Percentiles rank a stretch among this genome's conserved stretches.
Conservation (phyloP, 73 alveolate species). For the Paramecium sexaurelia region DNA sequence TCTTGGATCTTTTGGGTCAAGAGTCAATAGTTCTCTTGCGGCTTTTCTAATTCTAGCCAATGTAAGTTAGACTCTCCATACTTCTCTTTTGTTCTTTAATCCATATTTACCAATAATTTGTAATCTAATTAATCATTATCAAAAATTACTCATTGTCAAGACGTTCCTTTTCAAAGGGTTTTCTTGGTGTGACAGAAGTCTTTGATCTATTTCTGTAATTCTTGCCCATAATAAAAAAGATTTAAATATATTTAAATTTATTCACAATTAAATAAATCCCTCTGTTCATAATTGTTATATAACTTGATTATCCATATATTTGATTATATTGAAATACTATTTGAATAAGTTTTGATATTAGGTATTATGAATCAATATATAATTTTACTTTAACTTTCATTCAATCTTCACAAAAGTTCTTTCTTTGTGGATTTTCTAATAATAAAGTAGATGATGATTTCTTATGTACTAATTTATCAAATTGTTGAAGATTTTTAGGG, state of each 20-base stretch:
- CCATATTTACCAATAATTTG: constrained; percentile 97
- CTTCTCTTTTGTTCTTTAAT: constrained; percentile 98
- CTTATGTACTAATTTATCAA: too few species aligned
- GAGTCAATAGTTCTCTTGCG: constrained; percentile 96
- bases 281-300: background rate
- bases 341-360: background rate
- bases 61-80: constrained; percentile 94
- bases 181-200: constrained; percentile 91
- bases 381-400: background rate
- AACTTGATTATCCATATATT: background rate
- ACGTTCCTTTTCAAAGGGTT: constrained; percentile 96
- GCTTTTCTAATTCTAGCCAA: constrained; percentile 98
- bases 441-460: too few species aligned
- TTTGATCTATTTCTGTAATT: constrained; percentile 68
- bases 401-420: background rate
- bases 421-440: too few species aligned
- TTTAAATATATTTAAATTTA: constrained; percentile 38
- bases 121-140: constrained; percentile 66
- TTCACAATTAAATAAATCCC: constrained; percentile 38
- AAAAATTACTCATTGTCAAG: constrained; percentile 84
- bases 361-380: background rate
- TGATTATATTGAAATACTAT: background rate
- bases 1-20: constrained; percentile 94
- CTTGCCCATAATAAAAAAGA: constrained; percentile 61
- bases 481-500: too few species aligned